Conservation (phyloP, 768 basidiomycete species). For the Chalciporus piperatus region DNA sequence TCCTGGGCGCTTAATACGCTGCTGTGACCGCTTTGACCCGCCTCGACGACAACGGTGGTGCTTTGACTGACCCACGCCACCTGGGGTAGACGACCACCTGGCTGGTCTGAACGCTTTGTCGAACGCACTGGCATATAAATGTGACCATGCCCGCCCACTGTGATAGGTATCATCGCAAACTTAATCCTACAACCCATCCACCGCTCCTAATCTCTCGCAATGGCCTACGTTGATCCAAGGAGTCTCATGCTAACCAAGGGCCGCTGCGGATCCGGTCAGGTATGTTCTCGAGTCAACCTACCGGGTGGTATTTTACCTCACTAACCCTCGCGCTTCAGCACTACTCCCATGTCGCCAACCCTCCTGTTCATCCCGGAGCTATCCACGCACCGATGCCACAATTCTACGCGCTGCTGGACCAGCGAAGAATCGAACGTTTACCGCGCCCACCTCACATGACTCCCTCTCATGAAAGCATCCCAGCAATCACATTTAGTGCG, state of each 20-base stretch:
- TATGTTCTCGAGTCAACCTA: not conserved
- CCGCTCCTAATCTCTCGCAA: not conserved
- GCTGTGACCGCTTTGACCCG: no score
- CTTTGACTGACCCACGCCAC: no score
- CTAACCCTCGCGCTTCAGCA: conserved; percentile 7
- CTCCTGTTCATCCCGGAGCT: conserved; percentile 18
- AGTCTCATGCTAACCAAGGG: conserved; percentile 2
- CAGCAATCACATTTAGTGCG: conserved; percentile 15
- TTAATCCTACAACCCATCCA: not conserved
- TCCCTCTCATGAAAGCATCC: conserved; percentile 15
- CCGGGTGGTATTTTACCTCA: not conserved
- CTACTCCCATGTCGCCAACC: conserved; percentile 8
- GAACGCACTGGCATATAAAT: conserved; percentile 6
- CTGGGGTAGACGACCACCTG: not conserved
- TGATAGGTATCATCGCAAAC: not conserved
- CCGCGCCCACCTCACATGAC: conserved; percentile 13
- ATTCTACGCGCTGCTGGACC: conserved; percentile 10
- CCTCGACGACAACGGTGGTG: no score
- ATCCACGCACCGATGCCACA: conserved; percentile 18
- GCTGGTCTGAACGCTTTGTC: not conserved
- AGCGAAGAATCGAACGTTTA: conserved; percentile 17
- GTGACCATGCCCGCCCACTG: not conserved
- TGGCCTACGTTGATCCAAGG: conserved; percentile 9
- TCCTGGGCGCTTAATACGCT: no score
- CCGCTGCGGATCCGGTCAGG: conserved; percentile 7